phyloP scores from a whole-genome alignment of 371 early-diverging fungal genomes.

The Smittium mucronatum region DNA sequence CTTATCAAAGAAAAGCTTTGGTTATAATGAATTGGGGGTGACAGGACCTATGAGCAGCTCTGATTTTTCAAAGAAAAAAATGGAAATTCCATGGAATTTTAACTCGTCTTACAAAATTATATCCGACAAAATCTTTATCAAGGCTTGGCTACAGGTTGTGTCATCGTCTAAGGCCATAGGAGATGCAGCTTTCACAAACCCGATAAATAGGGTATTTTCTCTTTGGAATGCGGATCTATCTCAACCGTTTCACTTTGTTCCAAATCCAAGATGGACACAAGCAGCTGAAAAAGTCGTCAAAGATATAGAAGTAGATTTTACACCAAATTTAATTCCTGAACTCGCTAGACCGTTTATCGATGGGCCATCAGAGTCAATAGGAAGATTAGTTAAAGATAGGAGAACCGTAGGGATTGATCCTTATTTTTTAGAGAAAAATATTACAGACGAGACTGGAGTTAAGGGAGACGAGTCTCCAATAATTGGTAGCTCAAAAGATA shows the following conservation, averaged over 20 bases:
- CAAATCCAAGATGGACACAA: neutral
- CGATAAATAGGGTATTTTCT: conserved; percentile 7
- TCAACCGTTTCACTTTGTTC: neutral
- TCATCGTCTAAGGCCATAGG: conserved; percentile 8
- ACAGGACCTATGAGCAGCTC: neutral
- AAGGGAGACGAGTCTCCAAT: neutral
- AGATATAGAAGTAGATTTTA: neutral
- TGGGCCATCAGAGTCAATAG: conserved; percentile 1
- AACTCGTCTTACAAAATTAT: neutral
- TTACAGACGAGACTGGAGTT: neutral
- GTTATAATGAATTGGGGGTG: neutral
- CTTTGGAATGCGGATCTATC: too few relatives aligned
- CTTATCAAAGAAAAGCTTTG: neutral
- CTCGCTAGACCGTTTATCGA: conserved; percentile 4
- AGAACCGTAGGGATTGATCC: conserved; percentile 1
- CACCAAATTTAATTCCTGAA: neutral
- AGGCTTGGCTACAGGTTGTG: conserved; percentile 6
- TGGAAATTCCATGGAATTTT: neutral
- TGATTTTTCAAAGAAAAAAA: neutral
- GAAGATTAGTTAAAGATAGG: neutral
- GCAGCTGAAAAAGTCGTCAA: neutral
- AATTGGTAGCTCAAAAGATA: neutral
- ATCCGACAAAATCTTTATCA: neutral
- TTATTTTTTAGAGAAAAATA: neutral
- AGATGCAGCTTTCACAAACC: neutral